Evolutionary conservation across 345 rosid genomes (phyloP).

Genomic region (Linum trigynum): DNA sequence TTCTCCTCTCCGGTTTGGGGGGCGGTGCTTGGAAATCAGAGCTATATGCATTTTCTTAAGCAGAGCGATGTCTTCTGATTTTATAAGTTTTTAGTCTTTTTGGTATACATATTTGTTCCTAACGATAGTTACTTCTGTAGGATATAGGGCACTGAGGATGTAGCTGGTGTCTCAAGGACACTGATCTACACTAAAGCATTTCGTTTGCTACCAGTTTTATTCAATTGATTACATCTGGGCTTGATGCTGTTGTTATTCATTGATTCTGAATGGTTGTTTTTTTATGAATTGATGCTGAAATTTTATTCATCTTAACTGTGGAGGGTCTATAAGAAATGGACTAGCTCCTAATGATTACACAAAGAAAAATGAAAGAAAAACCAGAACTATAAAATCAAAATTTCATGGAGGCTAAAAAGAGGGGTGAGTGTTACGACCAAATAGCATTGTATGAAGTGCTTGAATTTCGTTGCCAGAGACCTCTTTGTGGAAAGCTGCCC

Average conservation of each 20-base stretch:
- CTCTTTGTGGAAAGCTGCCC: no score
- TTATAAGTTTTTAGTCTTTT: not conserved
- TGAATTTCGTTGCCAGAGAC: no score
- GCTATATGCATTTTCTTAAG: not conserved
- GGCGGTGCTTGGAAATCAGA: not conserved
- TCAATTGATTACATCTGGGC: not conserved
- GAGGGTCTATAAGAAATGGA: no score
- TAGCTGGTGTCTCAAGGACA: conserved; percentile 20
- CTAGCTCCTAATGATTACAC: no score
- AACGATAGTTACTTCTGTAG: conserved; percentile 17
- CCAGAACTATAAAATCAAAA: no score
- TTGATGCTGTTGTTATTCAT: conserved; percentile 22
- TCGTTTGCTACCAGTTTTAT: not conserved
- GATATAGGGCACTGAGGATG: conserved; percentile 39
- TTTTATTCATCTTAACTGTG: no score
- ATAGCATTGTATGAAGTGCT: no score
- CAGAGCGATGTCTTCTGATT: no score
- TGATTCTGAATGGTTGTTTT: not conserved
- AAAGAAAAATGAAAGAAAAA: no score
- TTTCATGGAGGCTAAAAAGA: no score
- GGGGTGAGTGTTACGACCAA: no score
- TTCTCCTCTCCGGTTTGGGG: not conserved
- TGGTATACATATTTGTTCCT: not conserved
- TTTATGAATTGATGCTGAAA: no score
- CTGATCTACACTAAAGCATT: conserved; percentile 21